Base-by-base conservation (phyloP, 495 filamentous ascomycete species). In the Aspergillus conjunctus region DNA sequence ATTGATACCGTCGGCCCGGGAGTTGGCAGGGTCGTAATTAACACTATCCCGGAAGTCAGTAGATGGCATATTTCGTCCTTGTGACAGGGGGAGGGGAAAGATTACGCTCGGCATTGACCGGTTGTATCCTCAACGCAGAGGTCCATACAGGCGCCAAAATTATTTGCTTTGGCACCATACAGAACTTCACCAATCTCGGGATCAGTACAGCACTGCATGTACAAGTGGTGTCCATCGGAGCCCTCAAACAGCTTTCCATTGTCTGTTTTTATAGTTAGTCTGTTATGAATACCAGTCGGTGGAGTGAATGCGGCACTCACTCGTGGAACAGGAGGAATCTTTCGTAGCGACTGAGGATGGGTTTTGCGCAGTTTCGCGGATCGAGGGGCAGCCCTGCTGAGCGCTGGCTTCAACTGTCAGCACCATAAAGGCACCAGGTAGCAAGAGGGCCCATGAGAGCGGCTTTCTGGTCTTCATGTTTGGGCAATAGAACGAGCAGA, bases 191-290 rank as follows among this genome's bases (percentile, higher is more conserved):
- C 44, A 6, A 11, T 18, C 7, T 18, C 10, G n/a, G 15, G n/a
- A 20, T 48, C 44, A 5, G 44, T 48, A 6, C 44, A 48, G 44
- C 44, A 48, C 4, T 48, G 44, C n/a, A 48, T 48, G 44, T 48
- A 48, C 44, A 48, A 7, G 20, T 48, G 18, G 44, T 48, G n/a
- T 6, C 44, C 44, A 21, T 21, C 18, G 1, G 44, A 48, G 1
- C 15, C 18, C 10, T 18, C 44, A 5, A 18, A 48, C 3, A 48
- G n/a, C n/a, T 48, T 22, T 18, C 44, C 44, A 22, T 48, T 17
- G 5, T 48, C 44, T 48, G 44, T 0, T 21, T 17, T 14, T 6
- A 14, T 9, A 17, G 9, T 43, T 15, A 10, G 10, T 17, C 5
- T 10, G 39, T 7, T 6, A 15, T 43, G 26, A 26, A 5, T 5